Conservation (phyloP, 257 asterid genomes). For the Leonotis leonurus region DNA sequence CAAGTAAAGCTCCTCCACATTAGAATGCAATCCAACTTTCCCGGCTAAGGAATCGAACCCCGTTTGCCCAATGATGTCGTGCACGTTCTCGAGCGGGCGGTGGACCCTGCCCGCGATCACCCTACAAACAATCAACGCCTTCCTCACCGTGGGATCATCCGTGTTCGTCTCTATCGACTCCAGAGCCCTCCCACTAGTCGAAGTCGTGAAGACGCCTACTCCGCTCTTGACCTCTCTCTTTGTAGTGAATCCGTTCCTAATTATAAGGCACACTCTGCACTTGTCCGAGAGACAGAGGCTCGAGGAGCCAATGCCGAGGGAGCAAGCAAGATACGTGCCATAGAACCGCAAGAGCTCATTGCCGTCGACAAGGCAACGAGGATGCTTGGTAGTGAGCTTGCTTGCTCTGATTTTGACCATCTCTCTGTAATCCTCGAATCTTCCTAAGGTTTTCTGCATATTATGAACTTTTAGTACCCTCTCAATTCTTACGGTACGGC, state of each 20-base stretch:
- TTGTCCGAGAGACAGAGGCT: constrained; percentile 60
- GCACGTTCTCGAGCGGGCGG: constrained; percentile 69
- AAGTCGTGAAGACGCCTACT: constrained; percentile 76
- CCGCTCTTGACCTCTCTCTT: constrained; percentile 50
- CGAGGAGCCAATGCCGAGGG: constrained; percentile 68
- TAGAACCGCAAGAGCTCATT: constrained; percentile 75
- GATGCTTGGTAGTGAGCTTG: constrained; percentile 73
- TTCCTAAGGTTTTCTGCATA: constrained; percentile 55
- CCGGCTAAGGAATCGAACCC: constrained; percentile 92
- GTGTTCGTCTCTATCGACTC: constrained; percentile 40
- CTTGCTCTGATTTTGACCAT: constrained; percentile 63
- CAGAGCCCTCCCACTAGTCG: constrained; percentile 79
- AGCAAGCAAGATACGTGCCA: constrained; percentile 64
- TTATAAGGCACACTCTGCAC: constrained; percentile 68
- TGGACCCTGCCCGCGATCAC: constrained; percentile 95
- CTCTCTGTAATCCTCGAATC: constrained; percentile 78
- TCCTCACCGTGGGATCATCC: constrained; percentile 30
- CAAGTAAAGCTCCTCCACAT: constrained; percentile 92
- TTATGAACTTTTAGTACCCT: constrained; percentile 73
- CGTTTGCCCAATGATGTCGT: constrained; percentile 55
- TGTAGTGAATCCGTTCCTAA: constrained; percentile 58
- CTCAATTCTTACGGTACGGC: constrained; percentile 50
- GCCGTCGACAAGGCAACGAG: constrained; percentile 89
- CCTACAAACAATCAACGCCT: constrained; percentile 77
- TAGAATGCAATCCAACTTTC: constrained; percentile 76